A percentile compares a stretch with the other conserved stretches of the same genome.
Evolutionary conservation across 148 eudicot species (phyloP).

Genomic region (Pouteria glomerata): DNA sequence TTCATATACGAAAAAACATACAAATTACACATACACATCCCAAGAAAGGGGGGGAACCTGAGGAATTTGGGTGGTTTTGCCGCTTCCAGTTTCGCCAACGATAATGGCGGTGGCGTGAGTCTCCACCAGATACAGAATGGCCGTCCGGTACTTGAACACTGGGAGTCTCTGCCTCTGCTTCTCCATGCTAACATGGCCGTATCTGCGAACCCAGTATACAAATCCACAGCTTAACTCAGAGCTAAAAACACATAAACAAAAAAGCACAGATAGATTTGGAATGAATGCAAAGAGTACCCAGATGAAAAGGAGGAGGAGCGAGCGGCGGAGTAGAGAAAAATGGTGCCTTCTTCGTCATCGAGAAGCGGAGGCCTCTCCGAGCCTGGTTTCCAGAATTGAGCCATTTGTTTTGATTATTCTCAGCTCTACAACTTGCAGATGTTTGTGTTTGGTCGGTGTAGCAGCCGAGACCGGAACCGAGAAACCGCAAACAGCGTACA

Average conservation of each 20-base stretch:
- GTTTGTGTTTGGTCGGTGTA: too few relatives aligned
- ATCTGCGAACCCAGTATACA: constrained; percentile 22
- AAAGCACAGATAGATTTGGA: not conserved
- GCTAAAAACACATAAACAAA: not conserved
- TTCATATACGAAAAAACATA: not conserved
- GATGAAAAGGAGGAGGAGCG: constrained; percentile 47
- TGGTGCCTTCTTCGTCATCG: constrained; percentile 89
- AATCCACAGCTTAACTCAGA: not conserved
- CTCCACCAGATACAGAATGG: constrained; percentile 80
- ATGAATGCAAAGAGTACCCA: constrained; percentile 17
- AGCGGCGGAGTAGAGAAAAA: constrained; percentile 53
- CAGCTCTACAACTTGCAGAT: too few relatives aligned
- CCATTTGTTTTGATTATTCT: constrained; percentile 35
- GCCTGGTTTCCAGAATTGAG: constrained; percentile 95
- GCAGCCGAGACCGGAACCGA: too few relatives aligned
- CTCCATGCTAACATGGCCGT: constrained; percentile 54
- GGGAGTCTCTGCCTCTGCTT: constrained; percentile 81
- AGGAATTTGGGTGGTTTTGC: constrained; percentile 96
- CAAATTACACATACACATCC: not conserved
- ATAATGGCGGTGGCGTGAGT: constrained; percentile 70
- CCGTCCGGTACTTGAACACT: constrained; percentile 57
- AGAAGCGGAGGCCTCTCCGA: constrained; percentile 76
- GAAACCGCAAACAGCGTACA: too few relatives aligned
- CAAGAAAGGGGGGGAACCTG: constrained; percentile 37
- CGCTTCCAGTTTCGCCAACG: constrained; percentile 94